Conservation (phyloP, 768 basidiomycete genomes). For the Kwoniella botswanensis region DNA sequence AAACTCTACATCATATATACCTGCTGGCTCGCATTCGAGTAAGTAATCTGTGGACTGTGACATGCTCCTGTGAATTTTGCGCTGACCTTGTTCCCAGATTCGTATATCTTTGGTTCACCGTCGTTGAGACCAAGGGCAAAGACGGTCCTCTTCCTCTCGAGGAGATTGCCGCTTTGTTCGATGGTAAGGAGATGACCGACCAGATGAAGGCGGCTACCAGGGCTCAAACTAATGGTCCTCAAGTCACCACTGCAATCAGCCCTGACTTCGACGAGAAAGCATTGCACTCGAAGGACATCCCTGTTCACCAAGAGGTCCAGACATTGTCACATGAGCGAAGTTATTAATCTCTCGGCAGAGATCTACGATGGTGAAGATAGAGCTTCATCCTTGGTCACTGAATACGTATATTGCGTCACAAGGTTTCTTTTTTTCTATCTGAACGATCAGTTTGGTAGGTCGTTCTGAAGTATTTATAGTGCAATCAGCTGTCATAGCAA, state of each 20-base stretch:
- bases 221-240: not conserved
- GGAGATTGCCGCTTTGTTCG: constrained; percentile 38
- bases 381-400: too few species aligned
- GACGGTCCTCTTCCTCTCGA: constrained; percentile 35
- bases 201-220: not conserved
- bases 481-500: too few species aligned
- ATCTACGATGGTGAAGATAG: too few species aligned
- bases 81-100: constrained; percentile 3
- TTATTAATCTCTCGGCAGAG: too few species aligned
- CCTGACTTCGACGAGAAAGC: constrained; percentile 21
- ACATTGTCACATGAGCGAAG: not conserved
- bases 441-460: too few species aligned
- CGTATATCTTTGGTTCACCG: constrained; percentile 35
- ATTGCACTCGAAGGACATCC: constrained; percentile 5
- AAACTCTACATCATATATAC: constrained; percentile 42
- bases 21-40: constrained; percentile 29
- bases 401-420: too few species aligned
- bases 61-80: too few species aligned
- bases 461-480: too few species aligned
- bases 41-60: constrained; percentile 1
- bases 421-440: too few species aligned
- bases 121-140: constrained; percentile 42
- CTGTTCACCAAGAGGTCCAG: constrained; percentile 13
- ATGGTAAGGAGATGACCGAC: constrained; percentile 20
- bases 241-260: not conserved